Evolutionary conservation across 169 alveolate species (phyloP).

Genomic region (Plasmodium relictum): DNA sequence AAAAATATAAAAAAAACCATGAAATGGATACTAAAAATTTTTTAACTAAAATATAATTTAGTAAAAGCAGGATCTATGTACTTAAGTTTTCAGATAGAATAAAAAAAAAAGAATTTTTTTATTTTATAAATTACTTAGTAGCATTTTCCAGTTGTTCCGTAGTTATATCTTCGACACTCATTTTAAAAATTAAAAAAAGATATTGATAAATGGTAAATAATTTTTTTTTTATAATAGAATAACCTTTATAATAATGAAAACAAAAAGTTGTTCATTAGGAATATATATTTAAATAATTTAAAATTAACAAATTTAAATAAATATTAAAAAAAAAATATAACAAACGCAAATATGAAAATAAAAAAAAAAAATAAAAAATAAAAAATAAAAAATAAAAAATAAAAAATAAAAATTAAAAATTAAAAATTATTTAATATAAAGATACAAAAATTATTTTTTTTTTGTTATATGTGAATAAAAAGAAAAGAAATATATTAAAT

Average conservation of each 20-base stretch:
- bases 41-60: neutral
- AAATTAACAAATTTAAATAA: conserved; percentile 34
- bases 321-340: conserved; percentile 41
- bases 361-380: conserved; percentile 6
- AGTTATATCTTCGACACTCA: conserved; percentile 73
- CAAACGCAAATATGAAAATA: conserved; percentile 49
- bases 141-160: conserved; percentile 67
- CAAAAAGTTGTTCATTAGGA: neutral
- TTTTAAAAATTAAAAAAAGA: conserved; percentile 27
- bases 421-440: too few relatives aligned
- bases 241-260: conserved; percentile 1
- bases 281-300: conserved; percentile 10
- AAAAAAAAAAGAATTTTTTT: conserved; percentile 27
- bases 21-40: too few relatives aligned
- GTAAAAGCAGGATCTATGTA: neutral
- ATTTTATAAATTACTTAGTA: conserved; percentile 60
- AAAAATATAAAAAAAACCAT: neutral
- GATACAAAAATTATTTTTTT: too few relatives aligned
- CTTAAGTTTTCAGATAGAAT: neutral
- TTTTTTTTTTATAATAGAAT: conserved; percentile 9
- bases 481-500: too few relatives aligned
- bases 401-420: too few relatives aligned
- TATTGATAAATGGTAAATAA: neutral
- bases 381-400: too few relatives aligned
- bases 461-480: too few relatives aligned